Evolutionary conservation across 495 filamentous ascomycete genomes (phyloP).

Genomic region (Neurospora discreta): DNA sequence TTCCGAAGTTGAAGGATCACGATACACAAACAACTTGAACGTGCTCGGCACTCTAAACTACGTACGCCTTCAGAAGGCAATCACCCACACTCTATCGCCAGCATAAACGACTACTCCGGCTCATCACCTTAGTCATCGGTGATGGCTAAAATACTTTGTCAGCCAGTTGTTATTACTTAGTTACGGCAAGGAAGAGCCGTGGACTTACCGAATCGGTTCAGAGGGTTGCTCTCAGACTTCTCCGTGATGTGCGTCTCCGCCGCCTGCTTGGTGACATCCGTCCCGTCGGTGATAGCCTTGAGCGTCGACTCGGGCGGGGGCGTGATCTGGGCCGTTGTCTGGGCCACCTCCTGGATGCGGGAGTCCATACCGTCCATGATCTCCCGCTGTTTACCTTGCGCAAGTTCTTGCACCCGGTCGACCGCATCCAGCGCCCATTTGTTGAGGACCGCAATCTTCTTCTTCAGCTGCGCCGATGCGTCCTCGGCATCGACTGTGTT

Average conservation of each 20-base stretch:
- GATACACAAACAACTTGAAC: too few species aligned
- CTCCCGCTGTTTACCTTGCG: not conserved
- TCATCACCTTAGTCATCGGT: not conserved
- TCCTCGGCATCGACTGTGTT: not conserved
- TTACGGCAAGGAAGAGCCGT: not conserved
- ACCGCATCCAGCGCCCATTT: not conserved
- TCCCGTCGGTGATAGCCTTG: slow-evolving; percentile 1
- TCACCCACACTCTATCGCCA: not conserved
- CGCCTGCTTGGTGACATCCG: not conserved
- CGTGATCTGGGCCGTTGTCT: not conserved
- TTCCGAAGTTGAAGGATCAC: too few species aligned
- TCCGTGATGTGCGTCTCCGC: not conserved
- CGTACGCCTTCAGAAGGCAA: not conserved
- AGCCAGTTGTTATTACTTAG: not conserved
- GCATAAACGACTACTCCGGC: not conserved
- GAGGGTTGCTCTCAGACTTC: not conserved
- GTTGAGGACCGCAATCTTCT: not conserved
- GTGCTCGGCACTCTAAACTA: not conserved
- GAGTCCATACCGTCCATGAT: not conserved
- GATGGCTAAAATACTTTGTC: not conserved
- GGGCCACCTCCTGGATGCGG: not conserved
- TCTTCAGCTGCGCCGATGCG: not conserved
- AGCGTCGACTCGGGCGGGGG: not conserved
- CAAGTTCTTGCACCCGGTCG: not conserved
- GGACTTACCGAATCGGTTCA: not conserved